Evolutionary conservation across 306 rosid genomes (phyloP), one percentile per base, ranked within the genome.

Genomic region (Cicer chorassanicum): DNA sequence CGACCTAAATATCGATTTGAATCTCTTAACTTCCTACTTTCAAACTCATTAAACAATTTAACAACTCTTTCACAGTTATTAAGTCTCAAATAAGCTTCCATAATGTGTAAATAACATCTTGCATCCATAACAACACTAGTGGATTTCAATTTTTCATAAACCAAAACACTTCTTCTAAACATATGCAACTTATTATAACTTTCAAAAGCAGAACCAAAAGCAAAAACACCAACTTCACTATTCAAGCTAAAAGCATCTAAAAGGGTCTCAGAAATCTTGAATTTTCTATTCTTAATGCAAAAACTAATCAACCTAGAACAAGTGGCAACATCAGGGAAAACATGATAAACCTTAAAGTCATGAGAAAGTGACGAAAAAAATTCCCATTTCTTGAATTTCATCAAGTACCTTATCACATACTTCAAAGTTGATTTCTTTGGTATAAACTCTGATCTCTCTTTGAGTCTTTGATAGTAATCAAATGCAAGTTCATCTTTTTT

Each of bases 131-230:
- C 62, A 72, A 86, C 53, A 46, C 65, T 36, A 4, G 62, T 41
- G 7, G 80, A 81, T 69, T 77, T 82, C 92, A 87, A 45, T 68
- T 60, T 12, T 4, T 80, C 83, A 38, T 68, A 89, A 49, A 86
- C 62, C 18, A 48, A 77, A 44, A 87, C 71, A 34, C 85, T 87
- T 55, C 79, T 86, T 78, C 82, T 86, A 83, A 76, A 87, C 93
- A 91, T 91, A 50, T 89, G 97, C 74, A 91, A 80, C 87, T 81
- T 84, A 63, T 91, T 91, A 36, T 91, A 91, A 61, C 85, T 84
- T 81, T 66, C 79, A 84, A 91, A 79, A 9, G 88, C 87, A n/a
- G 86, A 83, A 68, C 80, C 82, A 75, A 81, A 86, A 10, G 88
- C 92, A 9, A 65, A 68, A 7, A 65, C 64, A 77, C 80, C 70